A percentile compares a stretch with the other conserved stretches of the same genome.
Evolutionary conservation across 805 yeast genomes (phyloP).

Genomic region (Sugiyamaella americana): DNA sequence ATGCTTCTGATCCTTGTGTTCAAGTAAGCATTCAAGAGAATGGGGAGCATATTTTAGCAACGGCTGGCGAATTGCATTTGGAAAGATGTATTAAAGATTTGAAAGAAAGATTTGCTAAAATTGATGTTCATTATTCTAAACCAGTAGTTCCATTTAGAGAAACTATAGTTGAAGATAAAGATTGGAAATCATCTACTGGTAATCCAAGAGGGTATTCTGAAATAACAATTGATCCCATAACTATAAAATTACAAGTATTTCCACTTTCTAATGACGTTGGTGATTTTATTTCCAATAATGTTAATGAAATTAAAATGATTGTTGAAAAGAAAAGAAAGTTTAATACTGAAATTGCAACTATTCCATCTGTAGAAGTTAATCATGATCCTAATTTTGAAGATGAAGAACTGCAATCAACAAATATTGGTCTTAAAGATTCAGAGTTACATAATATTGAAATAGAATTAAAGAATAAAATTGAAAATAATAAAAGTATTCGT

Average conservation of each 20-base stretch:
- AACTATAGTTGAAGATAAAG: conserved; percentile 53
- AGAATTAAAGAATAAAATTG: conserved; percentile 16
- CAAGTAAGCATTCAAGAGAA: conserved; percentile 78
- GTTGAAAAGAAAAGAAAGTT: conserved; percentile 24
- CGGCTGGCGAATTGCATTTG: conserved; percentile 94
- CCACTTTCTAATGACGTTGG: conserved; percentile 53
- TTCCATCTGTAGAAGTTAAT: conserved; percentile 9
- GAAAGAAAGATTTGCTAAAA: conserved; percentile 84
- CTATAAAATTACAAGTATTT: conserved; percentile 37
- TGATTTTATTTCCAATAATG: conserved; percentile 44
- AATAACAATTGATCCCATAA: conserved; percentile 46
- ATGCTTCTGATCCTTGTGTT: conserved; percentile 92
- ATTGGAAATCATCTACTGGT: conserved; percentile 31
- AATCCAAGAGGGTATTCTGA: conserved; percentile 28
- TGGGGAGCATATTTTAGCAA: conserved; percentile 90
- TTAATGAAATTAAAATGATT: conserved; percentile 38
- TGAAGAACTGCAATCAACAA: background rate
- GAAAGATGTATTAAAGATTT: conserved; percentile 92
- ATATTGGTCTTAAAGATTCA: conserved; percentile 20
- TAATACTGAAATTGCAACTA: conserved; percentile 22
- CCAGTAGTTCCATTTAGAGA: conserved; percentile 95
- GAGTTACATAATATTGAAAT: conserved; percentile 22
- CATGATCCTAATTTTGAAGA: conserved; percentile 1
- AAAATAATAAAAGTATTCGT: conserved; percentile 2
- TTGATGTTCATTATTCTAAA: conserved; percentile 77